phyloP scores from a whole-genome alignment of 2,329 filamentous ascomycete species.

The Aureobasidium musti region DNA sequence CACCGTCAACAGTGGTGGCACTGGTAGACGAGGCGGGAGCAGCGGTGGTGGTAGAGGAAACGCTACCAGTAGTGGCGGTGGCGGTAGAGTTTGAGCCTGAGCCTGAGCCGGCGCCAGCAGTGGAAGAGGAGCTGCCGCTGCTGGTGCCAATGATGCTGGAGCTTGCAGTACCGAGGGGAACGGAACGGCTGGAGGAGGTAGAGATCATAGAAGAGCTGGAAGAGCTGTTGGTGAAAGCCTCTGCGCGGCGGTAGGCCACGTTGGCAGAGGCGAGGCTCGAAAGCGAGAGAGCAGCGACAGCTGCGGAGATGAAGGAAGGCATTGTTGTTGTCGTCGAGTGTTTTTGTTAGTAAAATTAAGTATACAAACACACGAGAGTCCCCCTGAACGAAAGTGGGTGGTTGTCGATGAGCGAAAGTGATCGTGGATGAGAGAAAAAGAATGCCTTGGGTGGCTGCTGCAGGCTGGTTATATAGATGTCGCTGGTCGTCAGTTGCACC shows the following conservation, averaged over 20 bases:
- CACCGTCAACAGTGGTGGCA: neutral
- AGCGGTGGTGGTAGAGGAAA: neutral
- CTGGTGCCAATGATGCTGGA: constrained; percentile 8
- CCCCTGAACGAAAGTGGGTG: constrained; percentile 20
- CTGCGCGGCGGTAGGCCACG: constrained; percentile 17
- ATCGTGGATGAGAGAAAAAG: constrained; percentile 13
- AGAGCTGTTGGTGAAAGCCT: constrained; percentile 14
- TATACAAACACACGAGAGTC: constrained; percentile 21
- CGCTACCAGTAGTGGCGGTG: neutral
- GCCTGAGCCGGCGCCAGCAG: neutral
- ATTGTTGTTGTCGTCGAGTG: constrained; percentile 13
- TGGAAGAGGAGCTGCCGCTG: neutral
- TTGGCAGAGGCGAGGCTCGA: constrained; percentile 22
- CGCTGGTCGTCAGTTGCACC: constrained; percentile 1
- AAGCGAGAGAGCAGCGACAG: constrained; percentile 26
- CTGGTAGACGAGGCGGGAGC: neutral
- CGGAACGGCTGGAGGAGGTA: neutral
- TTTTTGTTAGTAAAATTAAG: constrained; percentile 19
- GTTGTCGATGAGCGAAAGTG: constrained; percentile 7
- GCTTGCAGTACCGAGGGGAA: constrained; percentile 9
- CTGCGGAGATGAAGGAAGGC: constrained; percentile 25
- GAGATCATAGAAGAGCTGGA: neutral
- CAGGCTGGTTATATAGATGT: constrained; percentile 22
- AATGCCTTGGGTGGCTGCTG: constrained; percentile 14
- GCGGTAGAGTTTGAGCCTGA: neutral